These are phyloP conservation scores for Euclidium syriacum DNA, from an alignment of 345 rosid species.

Conservation along the genomic window DNA sequence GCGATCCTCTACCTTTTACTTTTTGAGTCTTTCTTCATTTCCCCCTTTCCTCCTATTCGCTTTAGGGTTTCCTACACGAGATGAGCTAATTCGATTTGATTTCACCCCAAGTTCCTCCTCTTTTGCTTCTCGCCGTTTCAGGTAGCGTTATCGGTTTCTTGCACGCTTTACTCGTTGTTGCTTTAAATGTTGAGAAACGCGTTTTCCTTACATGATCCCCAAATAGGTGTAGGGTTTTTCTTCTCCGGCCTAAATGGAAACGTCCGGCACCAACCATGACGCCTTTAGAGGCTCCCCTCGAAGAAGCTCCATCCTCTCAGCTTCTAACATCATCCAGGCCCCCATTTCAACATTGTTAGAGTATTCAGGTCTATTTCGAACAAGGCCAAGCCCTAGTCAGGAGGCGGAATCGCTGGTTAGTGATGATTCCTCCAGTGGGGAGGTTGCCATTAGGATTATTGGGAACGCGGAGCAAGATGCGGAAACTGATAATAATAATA, in stretches of 20 bases:
- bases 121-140: neutral
- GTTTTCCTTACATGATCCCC: neutral
- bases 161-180: neutral
- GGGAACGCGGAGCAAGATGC: slow-evolving; percentile 76
- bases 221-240: slow-evolving; percentile 47
- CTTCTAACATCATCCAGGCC: slow-evolving; percentile 82
- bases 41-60: neutral
- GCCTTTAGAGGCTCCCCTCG: slow-evolving; percentile 60
- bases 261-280: slow-evolving; percentile 60
- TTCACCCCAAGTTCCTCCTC: neutral
- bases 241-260: slow-evolving; percentile 62
- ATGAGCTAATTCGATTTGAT: slow-evolving; percentile 17
- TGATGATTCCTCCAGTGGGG: slow-evolving; percentile 64
- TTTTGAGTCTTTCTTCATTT: neutral
- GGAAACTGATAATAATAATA: slow-evolving; percentile 44
- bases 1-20: slow-evolving; percentile 1
- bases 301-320: slow-evolving; percentile 63
- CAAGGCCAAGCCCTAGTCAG: slow-evolving; percentile 45
- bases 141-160: neutral
- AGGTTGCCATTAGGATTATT: slow-evolving; percentile 92
- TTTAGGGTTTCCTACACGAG: slow-evolving; percentile 13
- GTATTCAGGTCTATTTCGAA: slow-evolving; percentile 81
- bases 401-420: slow-evolving; percentile 48
- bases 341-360: slow-evolving; percentile 85
- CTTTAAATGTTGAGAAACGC: slow-evolving; percentile 3